Conservation (phyloP, 306 rosid species). For the Macrotyloma uniflorum region DNA sequence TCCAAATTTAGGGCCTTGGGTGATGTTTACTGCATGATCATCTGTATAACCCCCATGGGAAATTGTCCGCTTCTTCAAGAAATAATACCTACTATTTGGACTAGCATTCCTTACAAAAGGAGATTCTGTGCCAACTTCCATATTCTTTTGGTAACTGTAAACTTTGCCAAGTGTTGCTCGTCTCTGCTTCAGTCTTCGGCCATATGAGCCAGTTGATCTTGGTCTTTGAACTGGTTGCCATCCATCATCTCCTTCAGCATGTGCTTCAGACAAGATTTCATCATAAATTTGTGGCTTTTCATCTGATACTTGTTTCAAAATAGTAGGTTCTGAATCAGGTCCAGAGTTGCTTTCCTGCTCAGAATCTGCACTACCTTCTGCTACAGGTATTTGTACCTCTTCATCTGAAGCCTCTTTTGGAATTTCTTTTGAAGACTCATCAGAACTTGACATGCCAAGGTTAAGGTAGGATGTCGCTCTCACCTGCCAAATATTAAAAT, state of each 20-base stretch:
- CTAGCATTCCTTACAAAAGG: constrained; percentile 53
- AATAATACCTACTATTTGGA: constrained; percentile 69
- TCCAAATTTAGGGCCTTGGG: constrained; percentile 84
- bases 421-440: constrained; percentile 80
- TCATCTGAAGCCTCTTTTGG: constrained; percentile 75
- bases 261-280: constrained; percentile 64
- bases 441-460: constrained; percentile 53
- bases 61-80: constrained; percentile 72
- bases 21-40: constrained; percentile 57
- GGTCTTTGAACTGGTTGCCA: constrained; percentile 99
- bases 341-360: constrained; percentile 58
- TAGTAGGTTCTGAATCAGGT: constrained; percentile 55
- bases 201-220: constrained; percentile 79
- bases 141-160: constrained; percentile 74
- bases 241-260: constrained; percentile 83
- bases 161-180: constrained; percentile 82
- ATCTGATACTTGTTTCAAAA: constrained; percentile 50
- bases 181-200: constrained; percentile 79
- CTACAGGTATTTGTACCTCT: constrained; percentile 56
- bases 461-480: constrained; percentile 63
- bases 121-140: constrained; percentile 57
- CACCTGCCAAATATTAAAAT: constrained; percentile 58
- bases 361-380: constrained; percentile 48
- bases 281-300: constrained; percentile 51
- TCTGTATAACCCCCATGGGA: constrained; percentile 74